phyloP scores from a whole-genome alignment of 495 filamentous ascomycete species.

The Aspergillus biplanus region DNA sequence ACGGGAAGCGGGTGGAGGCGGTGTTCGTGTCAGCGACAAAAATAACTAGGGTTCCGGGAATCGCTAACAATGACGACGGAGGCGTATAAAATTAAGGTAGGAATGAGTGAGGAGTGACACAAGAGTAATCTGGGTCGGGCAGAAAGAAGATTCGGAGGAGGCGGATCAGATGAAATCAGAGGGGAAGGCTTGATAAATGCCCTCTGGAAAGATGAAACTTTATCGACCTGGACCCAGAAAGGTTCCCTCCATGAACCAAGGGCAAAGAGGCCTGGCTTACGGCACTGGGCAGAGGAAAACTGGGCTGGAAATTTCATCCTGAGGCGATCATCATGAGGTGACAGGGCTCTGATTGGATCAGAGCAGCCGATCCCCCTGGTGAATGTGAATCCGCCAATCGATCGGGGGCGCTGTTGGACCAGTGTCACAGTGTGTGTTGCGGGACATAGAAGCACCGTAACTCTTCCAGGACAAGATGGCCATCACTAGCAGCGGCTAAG shows the following conservation, averaged over 20 bases:
- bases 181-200: not conserved
- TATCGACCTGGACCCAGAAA: not conserved
- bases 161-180: not conserved
- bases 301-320: not conserved
- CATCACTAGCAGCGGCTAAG: not conserved
- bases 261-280: not conserved
- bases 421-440: not conserved
- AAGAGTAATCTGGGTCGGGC: not conserved
- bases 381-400: conserved; percentile 9
- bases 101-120: not conserved
- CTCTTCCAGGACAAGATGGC: not conserved
- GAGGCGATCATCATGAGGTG: conserved; percentile 9
- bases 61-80: not conserved
- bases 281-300: not conserved
- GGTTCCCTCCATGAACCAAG: conserved; percentile 1
- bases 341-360: conserved; percentile 7
- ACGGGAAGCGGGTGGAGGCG: conserved; percentile 13
- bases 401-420: not conserved
- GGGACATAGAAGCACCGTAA: not conserved
- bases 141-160: not conserved
- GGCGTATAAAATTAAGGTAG: not conserved
- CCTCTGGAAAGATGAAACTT: not conserved
- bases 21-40: not conserved
- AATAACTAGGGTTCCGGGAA: not conserved
- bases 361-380: conserved; percentile 5